A percentile compares a stretch with the other conserved stretches of the same genome.
These are phyloP conservation scores for Candida qinlingensis DNA, from an alignment of 805 yeast species.

Conservation along the genomic window DNA sequence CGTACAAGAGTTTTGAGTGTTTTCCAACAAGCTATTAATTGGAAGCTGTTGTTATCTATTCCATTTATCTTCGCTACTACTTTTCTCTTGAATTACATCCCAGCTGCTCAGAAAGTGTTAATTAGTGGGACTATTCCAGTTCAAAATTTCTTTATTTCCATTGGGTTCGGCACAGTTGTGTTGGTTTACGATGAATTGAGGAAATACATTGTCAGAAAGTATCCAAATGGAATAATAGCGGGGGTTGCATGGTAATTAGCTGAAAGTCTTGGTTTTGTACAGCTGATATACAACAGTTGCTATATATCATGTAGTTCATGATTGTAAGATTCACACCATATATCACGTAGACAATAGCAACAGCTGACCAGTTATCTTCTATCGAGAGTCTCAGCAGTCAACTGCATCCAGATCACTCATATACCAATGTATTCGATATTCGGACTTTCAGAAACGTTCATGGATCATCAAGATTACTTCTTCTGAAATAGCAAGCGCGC, in stretches of 20 bases:
- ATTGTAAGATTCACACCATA: no score
- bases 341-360: no score
- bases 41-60: conserved; percentile 29
- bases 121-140: conserved; percentile 37
- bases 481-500: no score
- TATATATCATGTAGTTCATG: no score
- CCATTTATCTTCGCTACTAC: conserved; percentile 34
- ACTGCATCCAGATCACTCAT: no score
- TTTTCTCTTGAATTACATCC: conserved; percentile 38
- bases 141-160: conserved; percentile 41
- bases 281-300: not conserved
- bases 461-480: no score
- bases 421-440: no score
- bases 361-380: no score
- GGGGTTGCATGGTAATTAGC: conserved; percentile 35
- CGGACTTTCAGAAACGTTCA: no score
- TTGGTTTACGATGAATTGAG: conserved; percentile 38
- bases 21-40: conserved; percentile 30
- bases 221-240: conserved; percentile 35
- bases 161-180: conserved; percentile 39
- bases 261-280: not conserved
- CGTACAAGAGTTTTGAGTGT: conserved; percentile 38
- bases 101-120: conserved; percentile 32
- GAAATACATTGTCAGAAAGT: conserved; percentile 31
- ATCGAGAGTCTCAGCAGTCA: no score